These are phyloP conservation scores for Solanum hybrid DNA, from an alignment of 305 asterid species.

Conservation along the genomic window DNA sequence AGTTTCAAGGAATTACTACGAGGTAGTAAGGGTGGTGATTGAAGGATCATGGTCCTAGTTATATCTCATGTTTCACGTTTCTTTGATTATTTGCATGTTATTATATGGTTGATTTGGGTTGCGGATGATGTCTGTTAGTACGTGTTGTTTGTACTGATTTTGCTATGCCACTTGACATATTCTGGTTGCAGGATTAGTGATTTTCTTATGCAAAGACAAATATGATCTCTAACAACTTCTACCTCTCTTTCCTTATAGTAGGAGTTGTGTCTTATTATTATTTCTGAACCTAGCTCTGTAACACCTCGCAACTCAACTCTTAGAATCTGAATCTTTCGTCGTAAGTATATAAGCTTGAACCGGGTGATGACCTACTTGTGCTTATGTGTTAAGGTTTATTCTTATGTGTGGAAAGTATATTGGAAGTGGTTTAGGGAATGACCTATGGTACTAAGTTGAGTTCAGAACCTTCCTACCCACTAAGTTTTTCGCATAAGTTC, in stretches of 20 bases:
- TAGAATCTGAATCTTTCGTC: not conserved
- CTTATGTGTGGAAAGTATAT: not conserved
- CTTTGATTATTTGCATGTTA: not conserved
- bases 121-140: not conserved
- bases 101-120: not conserved
- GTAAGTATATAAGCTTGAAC: too few relatives aligned
- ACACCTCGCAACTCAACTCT: not conserved
- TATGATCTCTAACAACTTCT: not conserved
- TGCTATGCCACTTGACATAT: not conserved
- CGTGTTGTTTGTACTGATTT: not conserved
- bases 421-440: not conserved
- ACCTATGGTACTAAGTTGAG: too few relatives aligned
- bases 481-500: not conserved
- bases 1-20: not conserved
- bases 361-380: not conserved
- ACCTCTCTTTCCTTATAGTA: not conserved
- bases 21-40: not conserved
- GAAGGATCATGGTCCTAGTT: not conserved
- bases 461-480: not conserved
- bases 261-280: not conserved
- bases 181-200: not conserved
- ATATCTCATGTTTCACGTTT: not conserved
- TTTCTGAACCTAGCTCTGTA: not conserved
- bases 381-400: not conserved
- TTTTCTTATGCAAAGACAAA: not conserved